Evolutionary conservation across 139 green algal species (phyloP).

Genomic region (Chlorella vulgaris): DNA sequence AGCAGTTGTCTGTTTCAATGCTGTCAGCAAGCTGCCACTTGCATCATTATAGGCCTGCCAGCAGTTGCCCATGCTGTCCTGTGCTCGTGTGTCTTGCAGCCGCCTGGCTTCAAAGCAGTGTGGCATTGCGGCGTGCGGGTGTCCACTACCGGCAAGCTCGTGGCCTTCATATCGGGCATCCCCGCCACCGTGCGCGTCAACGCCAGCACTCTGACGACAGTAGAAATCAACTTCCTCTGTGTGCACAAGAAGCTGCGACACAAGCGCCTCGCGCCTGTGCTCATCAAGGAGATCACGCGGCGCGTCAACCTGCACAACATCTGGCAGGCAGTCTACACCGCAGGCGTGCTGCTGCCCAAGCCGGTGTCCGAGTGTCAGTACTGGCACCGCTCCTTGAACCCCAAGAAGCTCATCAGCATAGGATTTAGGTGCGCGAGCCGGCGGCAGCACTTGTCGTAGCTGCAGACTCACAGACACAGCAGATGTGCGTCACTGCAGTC

Average conservation of each 20-base stretch:
- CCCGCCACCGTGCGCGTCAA: constrained; percentile 68
- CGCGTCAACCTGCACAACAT: constrained; percentile 54
- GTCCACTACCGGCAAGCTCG: constrained; percentile 55
- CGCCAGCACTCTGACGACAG: constrained; percentile 4
- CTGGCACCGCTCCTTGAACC: constrained; percentile 95
- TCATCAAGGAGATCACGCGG: constrained; percentile 93
- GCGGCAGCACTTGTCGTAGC: too few species aligned
- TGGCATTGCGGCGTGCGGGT: constrained; percentile 86
- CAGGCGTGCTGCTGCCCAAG: constrained; percentile 93
- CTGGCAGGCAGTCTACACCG: constrained; percentile 93
- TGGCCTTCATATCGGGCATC: constrained; percentile 96
- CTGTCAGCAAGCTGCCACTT: too few species aligned
- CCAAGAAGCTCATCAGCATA: constrained; percentile 96
- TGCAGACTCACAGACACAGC: too few species aligned
- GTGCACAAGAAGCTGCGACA: constrained; percentile 98
- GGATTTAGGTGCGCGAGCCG: constrained; percentile 83
- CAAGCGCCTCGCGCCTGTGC: constrained; percentile 94
- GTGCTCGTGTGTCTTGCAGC: constrained; percentile 36
- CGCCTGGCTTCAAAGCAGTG: constrained; percentile 77
- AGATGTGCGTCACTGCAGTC: not conserved
- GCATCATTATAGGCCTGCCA: too few species aligned
- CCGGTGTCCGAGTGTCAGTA: constrained; percentile 91
- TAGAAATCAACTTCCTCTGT: constrained; percentile 99
- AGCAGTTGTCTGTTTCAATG: too few species aligned
- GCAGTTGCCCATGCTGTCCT: too few species aligned